Evolutionary conservation across 495 filamentous ascomycete species (phyloP), one percentile per base, ranked within the genome.

Genomic region (Terfezia boudieri): DNA sequence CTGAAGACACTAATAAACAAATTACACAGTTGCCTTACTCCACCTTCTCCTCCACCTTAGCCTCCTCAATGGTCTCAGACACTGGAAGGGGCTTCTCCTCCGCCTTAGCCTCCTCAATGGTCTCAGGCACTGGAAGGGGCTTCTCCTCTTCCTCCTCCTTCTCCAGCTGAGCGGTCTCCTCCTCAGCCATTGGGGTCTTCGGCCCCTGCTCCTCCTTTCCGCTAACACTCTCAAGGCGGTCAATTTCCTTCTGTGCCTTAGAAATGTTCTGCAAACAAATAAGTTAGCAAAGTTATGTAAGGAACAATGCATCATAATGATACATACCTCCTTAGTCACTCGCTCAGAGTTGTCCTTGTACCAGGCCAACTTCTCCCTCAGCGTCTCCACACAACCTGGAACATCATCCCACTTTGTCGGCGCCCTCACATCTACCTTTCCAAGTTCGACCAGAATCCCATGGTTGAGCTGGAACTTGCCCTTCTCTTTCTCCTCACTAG

Each of bases 271-370:
- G 62, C 57, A 56, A 4, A 16, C 17, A 20, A 56, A 53, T 48
- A 68, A 57, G 3, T 14, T 48, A 48, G 43, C 20, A 48, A 14
- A 20, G 14, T 32, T 32, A 32, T 32, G 26, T 32, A 32, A 32
- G 26, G 26, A 32, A 32, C 43, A 48, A n/a, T 3, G 4, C 14
- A n/a, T 20, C 43, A 20, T 2, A 48, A 48, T 48, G 14, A 49
- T 61, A 72, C 77, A 69, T 68, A 95, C 90, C 75, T 86, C 82
- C 57, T 83, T 78, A n/a, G 90, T 99, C 73, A 94, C 85, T 55
- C 75, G 73, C 37, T 84, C 77, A 71, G 95, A 89, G 69, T 92
- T 82, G 43, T 79, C 73, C 74, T 94, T 94, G 85, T 89, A 99
- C 60, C 81, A 75, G n/a, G 79, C 81, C 41, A 94, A 72, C 74